Base-by-base conservation (phyloP, 1,284 basidiomycete species). In the Pseudozyma hubeiensis region DNA sequence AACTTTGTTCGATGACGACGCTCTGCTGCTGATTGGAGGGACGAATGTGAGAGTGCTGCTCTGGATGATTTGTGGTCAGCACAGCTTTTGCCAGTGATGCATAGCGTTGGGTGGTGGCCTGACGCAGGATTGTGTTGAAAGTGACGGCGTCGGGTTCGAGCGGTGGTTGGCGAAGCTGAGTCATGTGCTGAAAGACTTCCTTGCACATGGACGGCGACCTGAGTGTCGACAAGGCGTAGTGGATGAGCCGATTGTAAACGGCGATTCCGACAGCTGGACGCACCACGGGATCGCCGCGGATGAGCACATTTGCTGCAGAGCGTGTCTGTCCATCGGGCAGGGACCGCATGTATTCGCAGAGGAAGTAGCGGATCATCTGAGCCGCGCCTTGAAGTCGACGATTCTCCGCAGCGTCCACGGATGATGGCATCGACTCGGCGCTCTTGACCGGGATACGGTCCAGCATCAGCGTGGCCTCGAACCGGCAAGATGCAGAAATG, bases 211-310 rank as follows among this genome's bases (percentile, higher is more conserved):
- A 50, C 1, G 64, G 57, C 7, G 64, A 57, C 14, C 49, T 54
- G 37, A 75, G 59, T 7, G 57, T 56, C 4, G 60, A 49, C 19
- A 75, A 35, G 5, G 66, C 61, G 37, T 67, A 75, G 61, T 67
- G 61, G 35, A 75, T 54, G 33, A 75, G 73, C 53, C 67, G 67
- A 39, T 75, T 75, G 68, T 75, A 75, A 44, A 52, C 60, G 13
- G 37, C 40, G 10, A 64, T 24, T 7, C 49, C 52, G 13, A 75
- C 17, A 16, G 72, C 45, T 30, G 72, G 72, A 4, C 71, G 47
- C 4, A 59, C 40, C 4, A 61, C 57, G 19, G 53, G 61, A 7
- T 47, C 24, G 45, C 53, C 57, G 41, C 17, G 40, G 29, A 67
- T 14, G 8, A 56, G 50, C 6, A 64, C 17, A 14, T 46, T 39